phyloP scores from a whole-genome alignment of 2,329 filamentous ascomycete genomes.

The Aaosphaeria pasadenensis region DNA sequence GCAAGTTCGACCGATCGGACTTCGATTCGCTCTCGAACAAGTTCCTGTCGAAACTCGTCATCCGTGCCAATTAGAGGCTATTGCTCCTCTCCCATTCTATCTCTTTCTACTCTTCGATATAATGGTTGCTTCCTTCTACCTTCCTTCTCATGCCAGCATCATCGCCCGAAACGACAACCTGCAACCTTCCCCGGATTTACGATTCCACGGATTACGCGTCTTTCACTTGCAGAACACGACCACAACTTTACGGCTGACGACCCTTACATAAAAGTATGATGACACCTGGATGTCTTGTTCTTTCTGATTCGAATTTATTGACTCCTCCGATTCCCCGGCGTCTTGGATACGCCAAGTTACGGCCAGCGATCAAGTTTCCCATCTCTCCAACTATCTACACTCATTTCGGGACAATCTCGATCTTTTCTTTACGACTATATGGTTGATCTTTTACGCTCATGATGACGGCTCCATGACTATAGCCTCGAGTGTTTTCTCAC shows the following conservation, averaged over 20 bases:
- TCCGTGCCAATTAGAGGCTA: conserved; percentile 73
- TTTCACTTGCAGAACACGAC: conserved; percentile 20
- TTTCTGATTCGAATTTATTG: conserved; percentile 23
- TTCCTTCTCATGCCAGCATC: conserved; percentile 18
- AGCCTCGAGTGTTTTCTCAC: not conserved
- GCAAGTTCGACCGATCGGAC: conserved; percentile 85
- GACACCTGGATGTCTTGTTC: conserved; percentile 17
- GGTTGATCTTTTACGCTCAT: conserved; percentile 17
- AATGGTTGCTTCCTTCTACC: conserved; percentile 16
- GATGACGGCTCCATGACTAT: conserved; percentile 16
- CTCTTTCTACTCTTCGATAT: conserved; percentile 10
- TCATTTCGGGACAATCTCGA: conserved; percentile 20
- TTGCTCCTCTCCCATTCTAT: conserved; percentile 3
- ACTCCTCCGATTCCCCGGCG: conserved; percentile 37
- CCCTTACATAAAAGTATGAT: conserved; percentile 21
- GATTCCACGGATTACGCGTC: conserved; percentile 30
- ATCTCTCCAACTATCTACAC: conserved; percentile 26
- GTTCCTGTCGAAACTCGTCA: conserved; percentile 93
- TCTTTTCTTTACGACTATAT: conserved; percentile 17
- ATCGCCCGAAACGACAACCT: conserved; percentile 20
- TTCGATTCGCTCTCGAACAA: conserved; percentile 97
- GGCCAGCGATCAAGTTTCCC: conserved; percentile 17
- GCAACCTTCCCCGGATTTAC: conserved; percentile 25
- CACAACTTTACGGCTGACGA: conserved; percentile 32
- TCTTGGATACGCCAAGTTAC: conserved; percentile 30